These are phyloP conservation scores for Starmerella roubikii DNA, from an alignment of 805 yeast species.

Conservation along the genomic window DNA sequence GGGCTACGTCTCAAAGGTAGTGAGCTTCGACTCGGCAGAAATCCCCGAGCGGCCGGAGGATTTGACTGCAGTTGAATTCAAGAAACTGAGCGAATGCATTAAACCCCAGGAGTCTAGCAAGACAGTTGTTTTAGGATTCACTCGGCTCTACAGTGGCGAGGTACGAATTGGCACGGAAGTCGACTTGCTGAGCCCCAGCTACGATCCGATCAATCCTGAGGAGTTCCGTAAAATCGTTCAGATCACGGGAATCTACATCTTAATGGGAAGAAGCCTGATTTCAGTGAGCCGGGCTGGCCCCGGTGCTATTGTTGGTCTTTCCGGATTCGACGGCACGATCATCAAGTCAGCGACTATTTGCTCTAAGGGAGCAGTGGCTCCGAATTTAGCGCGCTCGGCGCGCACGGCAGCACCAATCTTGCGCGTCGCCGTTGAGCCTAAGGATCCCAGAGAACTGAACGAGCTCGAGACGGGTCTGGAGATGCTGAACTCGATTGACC, in stretches of 20 bases:
- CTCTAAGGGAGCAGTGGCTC: slow-evolving; percentile 38
- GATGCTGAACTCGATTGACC: slow-evolving; percentile 76
- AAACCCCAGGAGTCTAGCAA: not conserved
- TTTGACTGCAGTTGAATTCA: not conserved
- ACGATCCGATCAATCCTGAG: slow-evolving; percentile 47
- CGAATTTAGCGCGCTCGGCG: slow-evolving; percentile 65
- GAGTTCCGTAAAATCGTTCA: slow-evolving; percentile 45
- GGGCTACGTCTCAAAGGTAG: slow-evolving; percentile 80
- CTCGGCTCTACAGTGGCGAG: slow-evolving; percentile 80
- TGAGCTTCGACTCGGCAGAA: slow-evolving; percentile 72
- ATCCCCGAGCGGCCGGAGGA: slow-evolving; percentile 36
- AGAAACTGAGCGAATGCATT: not conserved
- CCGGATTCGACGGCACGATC: slow-evolving; percentile 72
- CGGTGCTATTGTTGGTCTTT: slow-evolving; percentile 89
- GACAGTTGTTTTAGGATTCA: slow-evolving; percentile 74
- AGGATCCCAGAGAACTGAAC: slow-evolving; percentile 58
- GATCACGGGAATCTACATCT: slow-evolving; percentile 55
- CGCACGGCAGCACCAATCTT: slow-evolving; percentile 79
- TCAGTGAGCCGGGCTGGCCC: slow-evolving; percentile 74
- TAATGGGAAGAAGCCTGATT: slow-evolving; percentile 87
- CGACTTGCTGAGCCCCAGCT: slow-evolving; percentile 74
- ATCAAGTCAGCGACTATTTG: slow-evolving; percentile 78
- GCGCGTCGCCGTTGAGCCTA: slow-evolving; percentile 91
- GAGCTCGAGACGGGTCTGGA: slow-evolving; percentile 66
- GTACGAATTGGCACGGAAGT: slow-evolving; percentile 61